Base-by-base conservation (phyloP, 2,329 filamentous ascomycete species). In the Thyridium curvatum region DNA sequence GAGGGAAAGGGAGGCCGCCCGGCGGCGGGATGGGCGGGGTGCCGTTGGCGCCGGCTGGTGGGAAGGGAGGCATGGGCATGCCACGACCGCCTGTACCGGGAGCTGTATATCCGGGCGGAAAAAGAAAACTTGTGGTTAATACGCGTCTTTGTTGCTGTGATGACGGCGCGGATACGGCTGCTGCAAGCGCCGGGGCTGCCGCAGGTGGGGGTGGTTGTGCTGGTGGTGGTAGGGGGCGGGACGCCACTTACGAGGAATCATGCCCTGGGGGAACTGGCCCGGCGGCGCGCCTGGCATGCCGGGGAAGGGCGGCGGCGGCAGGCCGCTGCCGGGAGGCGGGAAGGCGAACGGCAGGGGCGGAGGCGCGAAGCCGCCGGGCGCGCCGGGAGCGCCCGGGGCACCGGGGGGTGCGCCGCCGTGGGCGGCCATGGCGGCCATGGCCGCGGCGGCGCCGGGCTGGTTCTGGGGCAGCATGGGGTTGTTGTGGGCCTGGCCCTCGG, bases 401-500 rank as follows among this genome's bases (percentile, higher is more conserved):
- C 60, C 63, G 2, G 64, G 66, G 18, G 61, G 58, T 42, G 48
- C 65, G 35, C 51, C 52, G 28, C 52, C 59, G 38, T 69, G 68
- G 45, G 69, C 62, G 40, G 71, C 73, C 42, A 71, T 57, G 31
- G 58, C 53, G 71, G 55, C 41, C 82, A 84, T 28, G 77, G 63
- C 48, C 74, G 69, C 26, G 72, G 70, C 37, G 72, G 59, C 68
- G 46, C 73, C 72, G 36, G 77, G 77, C 57, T 82, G 81, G 63
- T 81, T 81, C 55, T 81, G 77, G 10, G 72, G 76, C 35, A 91
- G 79, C 79, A 93, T 88, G 37, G 86, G 90, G 62, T 94, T 96
- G 45, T 80, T 79, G 55, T 82, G 79, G 47, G 84, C 81, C 62
- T 96, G 89, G 54, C 93, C 93, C 68, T 94, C 93, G 51, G 88